Percentiles rank a stretch among this genome's conserved stretches.
Evolutionary conservation across 306 rosid genomes (phyloP).

Genomic region (Psophocarpus tetragonolobus): DNA sequence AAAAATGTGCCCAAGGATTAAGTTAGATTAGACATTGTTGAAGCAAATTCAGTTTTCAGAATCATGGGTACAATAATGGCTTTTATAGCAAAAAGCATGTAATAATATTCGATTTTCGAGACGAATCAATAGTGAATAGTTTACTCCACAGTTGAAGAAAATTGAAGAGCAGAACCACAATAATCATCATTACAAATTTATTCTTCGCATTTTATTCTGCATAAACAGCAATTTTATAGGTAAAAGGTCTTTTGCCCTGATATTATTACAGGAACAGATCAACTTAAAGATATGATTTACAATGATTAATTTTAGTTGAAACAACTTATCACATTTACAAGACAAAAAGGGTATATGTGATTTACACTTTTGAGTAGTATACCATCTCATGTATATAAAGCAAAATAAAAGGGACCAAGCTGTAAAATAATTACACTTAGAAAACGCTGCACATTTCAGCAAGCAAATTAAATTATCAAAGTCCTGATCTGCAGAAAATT

Average conservation of each 20-base stretch:
- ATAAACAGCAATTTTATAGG: conserved; percentile 5
- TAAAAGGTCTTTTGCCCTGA: conserved; percentile 5
- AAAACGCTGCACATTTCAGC: conserved; percentile 2
- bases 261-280: conserved; percentile 14
- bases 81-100: not conserved
- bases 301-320: conserved; percentile 28
- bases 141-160: not conserved
- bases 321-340: conserved; percentile 34
- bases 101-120: conserved; percentile 7
- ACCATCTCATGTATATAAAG: conserved; percentile 19
- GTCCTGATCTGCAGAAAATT: not conserved
- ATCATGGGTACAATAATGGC: not conserved
- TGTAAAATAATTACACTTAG: conserved; percentile 14
- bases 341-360: conserved; percentile 25
- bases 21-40: not conserved
- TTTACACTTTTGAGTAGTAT: conserved; percentile 45
- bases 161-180: not conserved
- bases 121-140: not conserved
- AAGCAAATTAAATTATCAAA: not conserved
- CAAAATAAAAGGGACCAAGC: conserved; percentile 26
- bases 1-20: not conserved
- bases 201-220: conserved; percentile 25
- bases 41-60: conserved; percentile 9
- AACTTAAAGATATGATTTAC: conserved; percentile 43
- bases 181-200: conserved; percentile 2